Conservation (phyloP, 1,284 basidiomycete genomes). For the Grifola frondosa region DNA sequence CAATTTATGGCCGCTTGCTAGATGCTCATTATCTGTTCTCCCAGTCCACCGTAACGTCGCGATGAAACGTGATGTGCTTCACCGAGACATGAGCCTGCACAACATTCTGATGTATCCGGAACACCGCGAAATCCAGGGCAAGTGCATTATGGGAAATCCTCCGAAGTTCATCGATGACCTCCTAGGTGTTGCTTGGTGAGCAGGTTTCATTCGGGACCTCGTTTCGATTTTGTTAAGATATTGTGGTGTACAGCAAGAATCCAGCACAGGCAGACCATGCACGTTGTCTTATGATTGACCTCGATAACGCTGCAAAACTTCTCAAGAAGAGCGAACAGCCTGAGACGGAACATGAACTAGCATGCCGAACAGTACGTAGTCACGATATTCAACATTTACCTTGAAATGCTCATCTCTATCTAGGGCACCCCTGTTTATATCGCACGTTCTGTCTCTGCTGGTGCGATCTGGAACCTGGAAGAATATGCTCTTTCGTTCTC, state of each 20-base stretch:
- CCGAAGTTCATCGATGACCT: constrained; percentile 10
- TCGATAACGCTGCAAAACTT: constrained; percentile 4
- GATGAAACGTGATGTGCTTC: not conserved
- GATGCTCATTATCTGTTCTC: not conserved
- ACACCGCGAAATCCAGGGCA: not conserved
- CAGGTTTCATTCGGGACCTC: not conserved
- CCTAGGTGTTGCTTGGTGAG: not conserved
- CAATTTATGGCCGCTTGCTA: not conserved
- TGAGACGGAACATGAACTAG: constrained; percentile 1
- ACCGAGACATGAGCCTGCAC: constrained; percentile 12
- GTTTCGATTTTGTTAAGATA: not conserved
- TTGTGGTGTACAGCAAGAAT: not conserved
- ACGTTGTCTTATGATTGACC: constrained; percentile 7
- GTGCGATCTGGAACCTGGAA: not conserved
- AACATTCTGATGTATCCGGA: constrained; percentile 15
- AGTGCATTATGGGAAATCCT: not conserved
- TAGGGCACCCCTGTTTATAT: constrained; percentile 13
- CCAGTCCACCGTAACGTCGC: constrained; percentile 8
- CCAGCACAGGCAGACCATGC: not conserved
- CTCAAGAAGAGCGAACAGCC: not conserved
- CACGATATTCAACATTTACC: not conserved
- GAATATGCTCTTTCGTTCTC: not conserved
- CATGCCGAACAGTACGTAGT: constrained; percentile 1
- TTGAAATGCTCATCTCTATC: not conserved
- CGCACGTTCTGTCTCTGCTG: constrained; percentile 4